phyloP scores from a whole-genome alignment of 208 protist genomes.

The Eutreptiella sp. region DNA sequence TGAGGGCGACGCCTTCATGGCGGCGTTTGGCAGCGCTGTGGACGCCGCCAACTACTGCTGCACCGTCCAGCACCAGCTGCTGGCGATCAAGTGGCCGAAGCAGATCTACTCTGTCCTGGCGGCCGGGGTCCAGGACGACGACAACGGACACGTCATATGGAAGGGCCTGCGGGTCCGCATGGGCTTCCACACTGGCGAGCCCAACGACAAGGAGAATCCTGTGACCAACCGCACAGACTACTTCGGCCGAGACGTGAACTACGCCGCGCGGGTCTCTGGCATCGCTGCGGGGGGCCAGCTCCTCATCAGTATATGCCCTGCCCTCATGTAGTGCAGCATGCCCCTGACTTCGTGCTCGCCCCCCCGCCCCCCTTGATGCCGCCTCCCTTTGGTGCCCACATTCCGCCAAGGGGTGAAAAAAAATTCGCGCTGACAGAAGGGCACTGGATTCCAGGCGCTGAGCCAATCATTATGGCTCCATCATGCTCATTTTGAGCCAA shows the following conservation, averaged over 20 bases:
- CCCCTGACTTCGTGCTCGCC: too few species aligned
- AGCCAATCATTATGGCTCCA: too few species aligned
- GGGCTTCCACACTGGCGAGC: conserved; percentile 26
- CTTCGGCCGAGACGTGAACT: conserved; percentile 21
- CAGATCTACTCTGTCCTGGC: too few species aligned
- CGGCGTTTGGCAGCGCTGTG: background rate
- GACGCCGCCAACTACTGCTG: conserved; percentile 5
- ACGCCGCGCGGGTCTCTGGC: conserved; percentile 18
- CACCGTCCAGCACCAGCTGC: conserved; percentile 4
- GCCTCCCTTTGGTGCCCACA: too few species aligned
- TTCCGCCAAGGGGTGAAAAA: too few species aligned
- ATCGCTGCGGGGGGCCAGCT: background rate
- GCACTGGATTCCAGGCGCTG: too few species aligned
- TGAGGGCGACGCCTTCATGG: conserved; percentile 30
- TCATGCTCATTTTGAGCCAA: too few species aligned
- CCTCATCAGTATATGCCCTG: too few species aligned
- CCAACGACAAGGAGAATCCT: conserved; percentile 14
- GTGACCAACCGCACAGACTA: conserved; percentile 25
- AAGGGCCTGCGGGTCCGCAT: conserved; percentile 15
- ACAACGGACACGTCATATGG: conserved; percentile 7
- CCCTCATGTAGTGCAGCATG: too few species aligned
- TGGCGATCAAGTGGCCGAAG: conserved; percentile 3
- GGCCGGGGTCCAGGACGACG: too few species aligned
- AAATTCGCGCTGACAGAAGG: too few species aligned
- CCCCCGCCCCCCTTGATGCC: too few species aligned